Evolutionary conservation across 2,329 filamentous ascomycete genomes (phyloP).

Genomic region (Didymella pinodella): DNA sequence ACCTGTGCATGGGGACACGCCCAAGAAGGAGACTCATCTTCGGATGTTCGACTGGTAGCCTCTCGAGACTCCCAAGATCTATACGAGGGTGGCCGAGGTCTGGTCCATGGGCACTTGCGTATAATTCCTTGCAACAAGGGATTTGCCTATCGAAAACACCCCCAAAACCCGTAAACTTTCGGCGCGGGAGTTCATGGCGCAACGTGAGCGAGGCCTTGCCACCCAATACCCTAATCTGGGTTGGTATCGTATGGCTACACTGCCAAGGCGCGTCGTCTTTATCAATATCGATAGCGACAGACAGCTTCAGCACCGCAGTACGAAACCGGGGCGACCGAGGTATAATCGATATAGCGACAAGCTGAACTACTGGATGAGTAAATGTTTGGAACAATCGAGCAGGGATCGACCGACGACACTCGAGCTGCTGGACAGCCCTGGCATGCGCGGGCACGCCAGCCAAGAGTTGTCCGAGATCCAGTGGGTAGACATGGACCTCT

Average conservation of each 20-base stretch:
- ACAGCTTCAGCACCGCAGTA: conserved; percentile 19
- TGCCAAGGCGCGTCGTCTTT: conserved; percentile 29
- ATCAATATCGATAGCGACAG: conserved; percentile 33
- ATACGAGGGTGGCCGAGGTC: conserved; percentile 38
- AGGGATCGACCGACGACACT: conserved; percentile 20
- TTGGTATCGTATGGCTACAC: conserved; percentile 29
- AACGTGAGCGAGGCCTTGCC: conserved; percentile 1
- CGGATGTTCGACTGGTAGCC: conserved; percentile 39
- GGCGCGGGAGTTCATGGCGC: not conserved
- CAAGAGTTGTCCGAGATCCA: conserved; percentile 26
- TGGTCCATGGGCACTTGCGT: conserved; percentile 46
- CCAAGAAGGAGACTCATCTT: not conserved
- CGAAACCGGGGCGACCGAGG: not conserved
- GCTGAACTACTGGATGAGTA: conserved; percentile 39
- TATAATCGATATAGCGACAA: conserved; percentile 34
- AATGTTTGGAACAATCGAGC: conserved; percentile 22
- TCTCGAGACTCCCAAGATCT: conserved; percentile 42
- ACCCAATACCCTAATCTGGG: too few species aligned
- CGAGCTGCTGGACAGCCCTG: conserved; percentile 15
- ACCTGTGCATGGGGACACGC: conserved; percentile 4
- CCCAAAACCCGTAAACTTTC: not conserved
- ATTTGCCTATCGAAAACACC: conserved; percentile 25
- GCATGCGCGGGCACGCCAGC: conserved; percentile 26
- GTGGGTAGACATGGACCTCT: conserved; percentile 32
- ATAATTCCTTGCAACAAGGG: conserved; percentile 38